Evolutionary conservation across 768 basidiomycete genomes (phyloP).

Genomic region (Cubamyces sp.): DNA sequence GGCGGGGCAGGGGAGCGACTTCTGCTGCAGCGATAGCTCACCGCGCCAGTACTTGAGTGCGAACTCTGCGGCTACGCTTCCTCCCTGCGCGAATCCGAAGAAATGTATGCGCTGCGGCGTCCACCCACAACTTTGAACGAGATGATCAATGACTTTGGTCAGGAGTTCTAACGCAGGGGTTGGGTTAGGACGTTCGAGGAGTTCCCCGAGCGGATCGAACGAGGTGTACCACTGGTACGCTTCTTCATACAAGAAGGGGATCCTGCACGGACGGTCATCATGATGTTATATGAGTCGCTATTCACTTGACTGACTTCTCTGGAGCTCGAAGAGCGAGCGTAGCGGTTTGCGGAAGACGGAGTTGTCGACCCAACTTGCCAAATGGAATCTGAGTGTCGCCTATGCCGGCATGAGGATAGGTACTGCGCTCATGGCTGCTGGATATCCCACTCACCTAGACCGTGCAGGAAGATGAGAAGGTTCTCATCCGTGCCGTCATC

Average conservation of each 20-base stretch:
- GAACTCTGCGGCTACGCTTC: conserved; percentile 73
- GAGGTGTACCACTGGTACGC: conserved; percentile 88
- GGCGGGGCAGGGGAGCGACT: conserved; percentile 13
- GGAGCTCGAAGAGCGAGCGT: conserved; percentile 81
- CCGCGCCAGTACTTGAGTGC: conserved; percentile 54
- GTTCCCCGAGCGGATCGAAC: conserved; percentile 79
- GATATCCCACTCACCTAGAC: conserved; percentile 62
- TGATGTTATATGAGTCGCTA: not conserved
- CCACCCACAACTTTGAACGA: conserved; percentile 69
- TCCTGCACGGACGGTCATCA: conserved; percentile 43
- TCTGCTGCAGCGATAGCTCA: conserved; percentile 23
- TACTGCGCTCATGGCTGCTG: no score
- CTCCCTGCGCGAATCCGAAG: conserved; percentile 90
- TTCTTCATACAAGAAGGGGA: conserved; percentile 78
- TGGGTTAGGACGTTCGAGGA: conserved; percentile 73
- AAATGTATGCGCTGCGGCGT: conserved; percentile 71
- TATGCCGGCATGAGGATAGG: conserved; percentile 34
- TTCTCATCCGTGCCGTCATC: conserved; percentile 88
- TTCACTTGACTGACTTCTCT: conserved; percentile 54
- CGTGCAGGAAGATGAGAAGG: conserved; percentile 81
- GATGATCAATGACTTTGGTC: conserved; percentile 53
- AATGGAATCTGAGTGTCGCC: conserved; percentile 86
- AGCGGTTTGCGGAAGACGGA: conserved; percentile 91
- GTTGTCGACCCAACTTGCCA: conserved; percentile 64
- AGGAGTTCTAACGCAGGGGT: conserved; percentile 65